Base-by-base conservation (phyloP, 768 basidiomycete genomes). In the Collybia sordida region DNA sequence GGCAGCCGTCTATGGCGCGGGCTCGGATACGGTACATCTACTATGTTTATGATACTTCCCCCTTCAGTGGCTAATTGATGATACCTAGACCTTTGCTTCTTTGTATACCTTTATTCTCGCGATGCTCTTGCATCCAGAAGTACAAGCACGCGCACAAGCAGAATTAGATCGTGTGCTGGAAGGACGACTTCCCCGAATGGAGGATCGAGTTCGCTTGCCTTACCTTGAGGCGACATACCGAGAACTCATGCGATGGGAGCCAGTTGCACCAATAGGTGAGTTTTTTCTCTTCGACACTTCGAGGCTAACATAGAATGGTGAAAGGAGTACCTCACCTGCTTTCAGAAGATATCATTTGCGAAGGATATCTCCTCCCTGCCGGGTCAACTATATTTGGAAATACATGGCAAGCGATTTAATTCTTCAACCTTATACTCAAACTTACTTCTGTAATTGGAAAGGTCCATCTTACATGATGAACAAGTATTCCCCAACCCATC, bases 321-420 rank as follows among this genome's bases (percentile, higher is more conserved):
- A 14, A 35, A 69, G 38, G 68, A 52, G 18, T 72, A 55, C 53
- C 68, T 24, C 51, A 65, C 63, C 18, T 64, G 57, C 19, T 62
- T 57, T 55, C 52, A 19, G 56, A 61, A 45, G 64, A 65, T 23
- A 59, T 59, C 38, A 49, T 59, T 15, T 54, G 61, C 40, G 45
- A 58, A n/a, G 59, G 58, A 1, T 59, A 56, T 41, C 50, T 59
- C 27, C 66, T 67, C 23, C 66, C 67, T 0, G 55, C 60, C 44
- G 58, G 63, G 2, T 54, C 66, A 1, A 15, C 59, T 8, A 49
- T 67, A 11, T 47, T 67, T 11, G 35, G 58, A 2, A 68, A 68
- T 38, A 40, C 58, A 24, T 63, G 62, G 64, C 59, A 17, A 31
- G 46, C 35, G 34, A 14, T 37, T 21, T 9, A 2, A 23, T 19